These are phyloP conservation scores for Chlamydomonas sphaeroides DNA, from an alignment of 139 green algal genomes.

Conservation along the genomic window DNA sequence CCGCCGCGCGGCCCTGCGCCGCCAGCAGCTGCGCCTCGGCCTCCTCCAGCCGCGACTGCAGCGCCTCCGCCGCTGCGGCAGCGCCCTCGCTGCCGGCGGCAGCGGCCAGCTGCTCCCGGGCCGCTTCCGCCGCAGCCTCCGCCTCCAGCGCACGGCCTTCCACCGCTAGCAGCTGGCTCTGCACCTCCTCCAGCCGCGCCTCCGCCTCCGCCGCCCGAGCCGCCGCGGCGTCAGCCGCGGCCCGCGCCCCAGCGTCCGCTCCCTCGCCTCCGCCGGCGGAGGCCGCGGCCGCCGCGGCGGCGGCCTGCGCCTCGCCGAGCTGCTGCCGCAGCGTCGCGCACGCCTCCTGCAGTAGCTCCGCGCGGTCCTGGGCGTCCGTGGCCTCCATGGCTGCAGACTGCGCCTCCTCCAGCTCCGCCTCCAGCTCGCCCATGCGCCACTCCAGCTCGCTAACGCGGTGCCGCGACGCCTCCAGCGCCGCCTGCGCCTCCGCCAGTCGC, in stretches of 20 bases:
- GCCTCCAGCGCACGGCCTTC: neutral
- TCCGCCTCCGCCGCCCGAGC: neutral
- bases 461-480: neutral
- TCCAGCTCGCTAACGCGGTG: conserved; percentile 1
- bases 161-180: neutral
- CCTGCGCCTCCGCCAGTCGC: neutral
- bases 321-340: conserved; percentile 18
- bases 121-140: neutral
- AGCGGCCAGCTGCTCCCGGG: neutral
- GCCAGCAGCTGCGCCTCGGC: neutral
- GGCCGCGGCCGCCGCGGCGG: neutral
- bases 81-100: neutral
- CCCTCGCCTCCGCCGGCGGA: neutral
- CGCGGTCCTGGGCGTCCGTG: conserved; percentile 7
- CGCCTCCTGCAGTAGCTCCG: conserved; percentile 29
- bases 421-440: conserved; percentile 14
- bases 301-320: conserved; percentile 3
- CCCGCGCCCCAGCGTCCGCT: neutral
- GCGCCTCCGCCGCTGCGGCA: neutral
- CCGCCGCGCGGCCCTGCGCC: neutral
- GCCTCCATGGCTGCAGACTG: conserved; percentile 22
- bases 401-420: conserved; percentile 27
- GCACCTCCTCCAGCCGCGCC: conserved; percentile 2
- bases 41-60: neutral
- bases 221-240: neutral